A percentile compares a stretch with the other conserved stretches of the same genome.
Conservation (phyloP, 495 filamentous ascomycete species). For the Aspergillus cavernicola region DNA sequence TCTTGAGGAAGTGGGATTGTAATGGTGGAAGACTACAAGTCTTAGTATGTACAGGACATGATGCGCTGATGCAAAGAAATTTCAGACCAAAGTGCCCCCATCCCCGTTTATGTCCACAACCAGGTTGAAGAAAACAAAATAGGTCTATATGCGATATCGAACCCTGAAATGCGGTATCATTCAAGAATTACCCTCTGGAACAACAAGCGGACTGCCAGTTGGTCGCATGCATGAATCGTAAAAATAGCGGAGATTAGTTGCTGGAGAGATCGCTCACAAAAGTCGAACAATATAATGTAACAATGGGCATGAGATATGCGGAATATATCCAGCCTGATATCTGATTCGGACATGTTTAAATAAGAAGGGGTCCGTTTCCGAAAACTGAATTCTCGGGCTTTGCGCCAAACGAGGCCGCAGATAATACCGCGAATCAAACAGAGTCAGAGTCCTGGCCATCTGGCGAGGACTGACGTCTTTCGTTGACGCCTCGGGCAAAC, state of each 20-base stretch:
- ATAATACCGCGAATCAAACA: background rate
- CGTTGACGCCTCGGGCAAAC: constrained; percentile 75
- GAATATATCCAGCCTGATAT: background rate
- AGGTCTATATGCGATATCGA: constrained; percentile 27
- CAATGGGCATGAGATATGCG: constrained; percentile 8
- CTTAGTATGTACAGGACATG: constrained; percentile 11
- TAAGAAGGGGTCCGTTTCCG: too few species aligned
- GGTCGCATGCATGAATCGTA: constrained; percentile 17
- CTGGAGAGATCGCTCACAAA: constrained; percentile 14
- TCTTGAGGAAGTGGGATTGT: too few species aligned
- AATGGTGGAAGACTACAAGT: background rate
- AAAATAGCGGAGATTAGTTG: constrained; percentile 27
- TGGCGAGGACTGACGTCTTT: constrained; percentile 42
- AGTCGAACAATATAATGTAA: background rate
- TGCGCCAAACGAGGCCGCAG: background rate
- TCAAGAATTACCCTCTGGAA: constrained; percentile 11
- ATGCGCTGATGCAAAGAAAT: constrained; percentile 11
- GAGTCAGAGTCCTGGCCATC: constrained; percentile 6
- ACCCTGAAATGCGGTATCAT: constrained; percentile 35
- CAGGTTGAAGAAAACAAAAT: constrained; percentile 12
- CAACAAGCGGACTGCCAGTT: constrained; percentile 13
- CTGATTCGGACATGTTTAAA: too few species aligned
- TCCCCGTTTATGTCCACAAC: constrained; percentile 3
- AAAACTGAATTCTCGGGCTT: too few species aligned
- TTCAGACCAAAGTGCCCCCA: constrained; percentile 10